Base-by-base conservation (phyloP, 441 rosid species). In the Adansonia rubrostipa region DNA sequence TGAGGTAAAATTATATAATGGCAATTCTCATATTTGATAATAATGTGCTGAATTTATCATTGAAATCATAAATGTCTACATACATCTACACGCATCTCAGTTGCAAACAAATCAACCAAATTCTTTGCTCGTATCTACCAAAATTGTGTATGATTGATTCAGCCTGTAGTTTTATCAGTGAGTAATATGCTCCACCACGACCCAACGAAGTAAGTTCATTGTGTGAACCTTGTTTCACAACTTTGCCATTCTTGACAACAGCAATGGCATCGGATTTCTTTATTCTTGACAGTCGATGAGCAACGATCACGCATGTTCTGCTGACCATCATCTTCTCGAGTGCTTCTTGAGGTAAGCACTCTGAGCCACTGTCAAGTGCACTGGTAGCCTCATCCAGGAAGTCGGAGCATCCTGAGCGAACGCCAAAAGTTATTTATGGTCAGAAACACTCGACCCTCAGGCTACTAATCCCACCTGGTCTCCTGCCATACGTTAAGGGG, bases 311-410 rank as follows among this genome's bases (percentile, higher is more conserved):
- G 36, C 91, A 86, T 64, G 90, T 86, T 81, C 90, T 81, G 0
- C 81, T 77, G 10, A 78, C 84, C 88, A 86, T 83, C 87, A 87
- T 85, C 82, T 91, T 88, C 84, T 89, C 89, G 3, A 89, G 86
- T 28, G 91, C 90, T 61, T 78, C 87, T 82, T 89, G 94, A 68
- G 86, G 87, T 53, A 85, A 64, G 78, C 84, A 86, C 51, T 87
- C 92, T 6, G 92, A 90, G 9, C 85, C 85, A 56, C 88, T 89
- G 62, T 90, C 94, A 15, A 90, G 86, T 15, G 94, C 94, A 82
- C 94, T 88, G 2, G 94, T 88, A 5, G 94, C 92, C 76, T 90
- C 94, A 71, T 90, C 92, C 61, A 90, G 76, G 20, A 90, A 36
- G 6, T 36, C 42, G 42, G 42, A 0, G 42, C 42, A 36, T 36